Base-by-base conservation (phyloP, 306 rosid genomes). In the Herpetospermum pedunculosum region DNA sequence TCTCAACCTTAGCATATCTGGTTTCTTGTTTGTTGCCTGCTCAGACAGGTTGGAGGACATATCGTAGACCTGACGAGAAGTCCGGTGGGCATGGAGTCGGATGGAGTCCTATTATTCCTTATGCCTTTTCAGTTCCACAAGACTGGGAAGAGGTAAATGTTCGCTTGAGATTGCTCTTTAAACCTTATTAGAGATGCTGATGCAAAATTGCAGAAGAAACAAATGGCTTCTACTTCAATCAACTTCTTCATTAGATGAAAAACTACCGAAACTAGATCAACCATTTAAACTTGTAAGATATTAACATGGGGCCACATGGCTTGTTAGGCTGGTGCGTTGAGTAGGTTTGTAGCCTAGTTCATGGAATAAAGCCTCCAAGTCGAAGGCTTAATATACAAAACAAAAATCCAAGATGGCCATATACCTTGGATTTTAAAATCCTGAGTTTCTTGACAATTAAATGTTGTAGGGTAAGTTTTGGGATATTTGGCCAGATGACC, bases 31-130 rank as follows among this genome's bases (percentile, higher is more conserved):
- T 72, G 75, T 47, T 79, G 74, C 82, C 76, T 89, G 87, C 88
- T 84, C 92, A 94, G 99, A 87, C 92, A 94, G 97, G 99, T 79
- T 94, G 99, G 99, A 94, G 99, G 86, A 91, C 99, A 23, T 94
- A 94, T 83, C 96, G 91, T 55, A 86, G 99, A 83, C 97, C 98
- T 3, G 99, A 94, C 79, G 99, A 91, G 75, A 94, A 94, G 78
- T 94, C 99, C 2, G 99, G 99, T 77, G 99, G 99, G 77, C 96
- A 94, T 73, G 99, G 99, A 34, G 97, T 94, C 70, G 99, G 99
- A 74, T 94, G 99, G 99, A 94, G 99, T 85, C 99, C 99, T 62
- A 94, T 94, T 71, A 94, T 94, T 71, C 99, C 99, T 58, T 94
- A 94, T 62, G 35, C 53, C 59, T 94, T 94, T 83, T 76, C 81